Conservation (phyloP, 352 stramenopile genomes). For the Phytophthora niederhauseri region DNA sequence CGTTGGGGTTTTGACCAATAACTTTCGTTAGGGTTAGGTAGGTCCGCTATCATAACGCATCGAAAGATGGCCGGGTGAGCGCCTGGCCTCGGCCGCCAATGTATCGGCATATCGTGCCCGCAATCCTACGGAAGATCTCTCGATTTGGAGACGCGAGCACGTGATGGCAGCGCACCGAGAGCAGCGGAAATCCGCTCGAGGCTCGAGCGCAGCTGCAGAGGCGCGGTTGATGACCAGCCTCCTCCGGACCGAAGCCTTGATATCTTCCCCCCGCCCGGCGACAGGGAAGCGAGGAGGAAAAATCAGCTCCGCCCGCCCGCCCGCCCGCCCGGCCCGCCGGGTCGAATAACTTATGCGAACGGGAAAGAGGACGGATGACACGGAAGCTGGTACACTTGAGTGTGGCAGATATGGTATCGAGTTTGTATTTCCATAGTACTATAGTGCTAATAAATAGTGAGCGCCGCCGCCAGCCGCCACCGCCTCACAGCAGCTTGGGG, state of each 20-base stretch:
- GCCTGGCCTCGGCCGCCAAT: slow-evolving; percentile 11
- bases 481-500: slow-evolving; percentile 39
- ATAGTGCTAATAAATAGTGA: slow-evolving; percentile 45
- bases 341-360: not conserved
- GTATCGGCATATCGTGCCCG: slow-evolving; percentile 22
- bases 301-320: slow-evolving; percentile 1
- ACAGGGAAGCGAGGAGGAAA: not conserved
- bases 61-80: slow-evolving; percentile 14
- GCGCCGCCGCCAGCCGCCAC: not conserved
- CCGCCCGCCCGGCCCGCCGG: too few relatives aligned
- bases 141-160: slow-evolving; percentile 42
- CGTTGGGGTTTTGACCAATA: too few relatives aligned
- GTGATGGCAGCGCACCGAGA: slow-evolving; percentile 27
- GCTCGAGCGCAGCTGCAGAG: slow-evolving; percentile 25
- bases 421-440: slow-evolving; percentile 42
- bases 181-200: not conserved
- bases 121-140: slow-evolving; percentile 27
- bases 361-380: too few relatives aligned
- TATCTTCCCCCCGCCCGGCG: not conserved
- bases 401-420: slow-evolving; percentile 23
- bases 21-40: too few relatives aligned
- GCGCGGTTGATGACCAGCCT: slow-evolving; percentile 15
- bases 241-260: slow-evolving; percentile 15
- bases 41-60: too few relatives aligned
- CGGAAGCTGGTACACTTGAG: not conserved